Percentiles rank a stretch among this genome's conserved stretches.
These are phyloP conservation scores for Zizania latifolia DNA, from an alignment of 176 grass and related monocot species.

Conservation along the genomic window DNA sequence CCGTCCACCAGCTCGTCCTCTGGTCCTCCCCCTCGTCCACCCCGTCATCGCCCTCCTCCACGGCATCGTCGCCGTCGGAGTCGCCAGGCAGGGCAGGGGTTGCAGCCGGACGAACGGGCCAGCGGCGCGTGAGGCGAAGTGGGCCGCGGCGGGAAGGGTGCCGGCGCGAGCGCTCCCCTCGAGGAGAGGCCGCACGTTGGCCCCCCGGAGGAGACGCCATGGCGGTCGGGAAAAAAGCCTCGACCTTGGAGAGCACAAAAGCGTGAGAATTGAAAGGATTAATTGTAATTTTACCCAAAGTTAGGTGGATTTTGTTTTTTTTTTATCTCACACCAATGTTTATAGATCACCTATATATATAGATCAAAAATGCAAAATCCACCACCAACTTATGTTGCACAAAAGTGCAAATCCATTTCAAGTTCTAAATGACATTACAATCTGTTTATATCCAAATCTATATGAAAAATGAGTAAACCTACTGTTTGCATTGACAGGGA, in stretches of 20 bases:
- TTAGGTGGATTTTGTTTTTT: background rate
- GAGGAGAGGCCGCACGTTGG: constrained; percentile 7
- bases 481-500: background rate
- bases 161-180: constrained; percentile 1
- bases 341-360: too few species aligned
- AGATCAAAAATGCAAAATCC: too few species aligned
- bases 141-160: background rate
- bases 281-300: too few species aligned
- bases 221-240: background rate
- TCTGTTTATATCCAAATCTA: background rate
- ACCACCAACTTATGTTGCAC: too few species aligned
- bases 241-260: background rate
- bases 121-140: constrained; percentile 29
- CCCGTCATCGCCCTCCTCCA: constrained; percentile 39
- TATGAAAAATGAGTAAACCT: background rate
- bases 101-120: constrained; percentile 29
- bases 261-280: too few species aligned
- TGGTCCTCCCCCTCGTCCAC: constrained; percentile 9
- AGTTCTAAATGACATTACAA: background rate
- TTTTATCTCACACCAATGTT: background rate
- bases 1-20: constrained; percentile 14
- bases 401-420: too few species aligned
- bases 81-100: background rate
- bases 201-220: constrained; percentile 36
- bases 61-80: constrained; percentile 11